phyloP scores from a whole-genome alignment of 2,329 filamentous ascomycete species.

The Beauveria rudraprayagi region DNA sequence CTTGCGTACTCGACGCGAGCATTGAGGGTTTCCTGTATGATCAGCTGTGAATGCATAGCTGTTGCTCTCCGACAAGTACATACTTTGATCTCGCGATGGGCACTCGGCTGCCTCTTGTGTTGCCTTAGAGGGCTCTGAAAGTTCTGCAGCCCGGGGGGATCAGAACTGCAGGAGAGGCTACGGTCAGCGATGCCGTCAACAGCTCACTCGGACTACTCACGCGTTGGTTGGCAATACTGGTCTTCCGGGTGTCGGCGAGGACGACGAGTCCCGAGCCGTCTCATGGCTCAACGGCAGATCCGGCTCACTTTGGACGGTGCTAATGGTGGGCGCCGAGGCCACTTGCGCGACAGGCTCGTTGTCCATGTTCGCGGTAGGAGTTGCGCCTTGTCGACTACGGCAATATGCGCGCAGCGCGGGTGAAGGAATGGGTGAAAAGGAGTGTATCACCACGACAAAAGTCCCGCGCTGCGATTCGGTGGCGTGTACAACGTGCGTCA shows the following conservation, averaged over 20 bases:
- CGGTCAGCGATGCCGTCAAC: background rate
- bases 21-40: conserved; percentile 74
- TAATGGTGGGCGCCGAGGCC: background rate
- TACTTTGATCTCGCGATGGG: conserved; percentile 52
- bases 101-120: conserved; percentile 49
- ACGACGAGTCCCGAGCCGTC: background rate
- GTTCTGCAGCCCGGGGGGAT: conserved; percentile 29
- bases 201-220: conserved; percentile 28
- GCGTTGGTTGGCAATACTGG: background rate
- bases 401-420: background rate
- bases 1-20: conserved; percentile 80
- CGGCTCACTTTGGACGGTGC: background rate
- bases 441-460: background rate
- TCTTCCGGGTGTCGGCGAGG: background rate
- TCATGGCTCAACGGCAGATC: background rate
- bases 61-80: background rate
- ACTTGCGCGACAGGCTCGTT: background rate
- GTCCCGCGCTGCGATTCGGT: background rate
- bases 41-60: conserved; percentile 11
- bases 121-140: conserved; percentile 50
- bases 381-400: background rate
- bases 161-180: conserved; percentile 28
- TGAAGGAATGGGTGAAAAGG: background rate
- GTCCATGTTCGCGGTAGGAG: background rate
- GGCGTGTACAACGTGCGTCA: background rate